Evolutionary conservation across 495 filamentous ascomycete species (phyloP).

Genomic region (Penicillium dipodomyicola): DNA sequence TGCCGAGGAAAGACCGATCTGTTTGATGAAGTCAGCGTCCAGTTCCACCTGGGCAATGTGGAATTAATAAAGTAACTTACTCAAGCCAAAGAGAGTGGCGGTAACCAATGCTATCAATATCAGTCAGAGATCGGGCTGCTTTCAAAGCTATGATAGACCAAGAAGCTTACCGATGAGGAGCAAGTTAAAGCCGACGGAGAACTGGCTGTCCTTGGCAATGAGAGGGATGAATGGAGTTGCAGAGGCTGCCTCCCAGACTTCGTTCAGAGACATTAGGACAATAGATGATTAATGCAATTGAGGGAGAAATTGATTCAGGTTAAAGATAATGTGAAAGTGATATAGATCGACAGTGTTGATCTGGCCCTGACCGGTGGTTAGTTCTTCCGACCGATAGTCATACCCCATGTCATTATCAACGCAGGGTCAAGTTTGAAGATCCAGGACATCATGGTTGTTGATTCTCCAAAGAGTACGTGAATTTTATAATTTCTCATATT

Average conservation of each 20-base stretch:
- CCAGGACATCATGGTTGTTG: conserved; percentile 20
- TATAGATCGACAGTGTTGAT: conserved; percentile 10
- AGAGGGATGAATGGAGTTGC: conserved; percentile 78
- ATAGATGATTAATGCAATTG: conserved; percentile 3
- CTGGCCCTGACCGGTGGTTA: conserved; percentile 5
- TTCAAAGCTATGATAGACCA: conserved; percentile 6
- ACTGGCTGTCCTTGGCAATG: conserved; percentile 79
- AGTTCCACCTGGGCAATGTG: neutral
- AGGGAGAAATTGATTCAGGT: neutral
- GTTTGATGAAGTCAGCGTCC: conserved; percentile 16
- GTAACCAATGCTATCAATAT: conserved; percentile 52
- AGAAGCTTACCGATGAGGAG: conserved; percentile 59
- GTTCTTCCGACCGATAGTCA: conserved; percentile 9
- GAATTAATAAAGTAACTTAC: conserved; percentile 51
- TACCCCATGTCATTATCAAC: conserved; percentile 6
- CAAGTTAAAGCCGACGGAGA: conserved; percentile 75
- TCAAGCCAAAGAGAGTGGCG: conserved; percentile 74
- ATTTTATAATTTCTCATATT: neutral
- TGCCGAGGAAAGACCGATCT: conserved; percentile 83
- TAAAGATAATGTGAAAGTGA: neutral
- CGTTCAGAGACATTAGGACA: conserved; percentile 64
- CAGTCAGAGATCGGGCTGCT: conserved; percentile 19
- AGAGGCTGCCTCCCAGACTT: conserved; percentile 86
- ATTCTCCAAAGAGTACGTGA: conserved; percentile 27
- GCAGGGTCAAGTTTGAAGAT: neutral